Percentiles rank a stretch among this genome's conserved stretches.
Evolutionary conservation across 2,329 filamentous ascomycete species (phyloP).

Genomic region (Monosporascus sp.): DNA sequence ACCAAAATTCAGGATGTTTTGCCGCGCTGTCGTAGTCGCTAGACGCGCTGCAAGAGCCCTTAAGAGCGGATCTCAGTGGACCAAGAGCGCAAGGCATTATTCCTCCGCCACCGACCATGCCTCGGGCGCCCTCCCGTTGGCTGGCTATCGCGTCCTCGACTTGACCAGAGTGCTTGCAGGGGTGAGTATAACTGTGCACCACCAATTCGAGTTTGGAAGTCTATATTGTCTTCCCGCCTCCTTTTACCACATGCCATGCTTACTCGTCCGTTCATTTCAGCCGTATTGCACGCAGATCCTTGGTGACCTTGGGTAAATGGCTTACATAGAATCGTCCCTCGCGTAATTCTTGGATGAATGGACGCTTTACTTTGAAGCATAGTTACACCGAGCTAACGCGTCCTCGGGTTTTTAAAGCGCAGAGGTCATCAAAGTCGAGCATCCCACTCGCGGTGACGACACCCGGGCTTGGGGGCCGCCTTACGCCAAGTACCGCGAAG

Average conservation of each 20-base stretch:
- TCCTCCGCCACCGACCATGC: slow-evolving; percentile 23
- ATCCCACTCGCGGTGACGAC: slow-evolving; percentile 85
- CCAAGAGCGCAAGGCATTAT: slow-evolving; percentile 13
- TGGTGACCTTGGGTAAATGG: slow-evolving; percentile 81
- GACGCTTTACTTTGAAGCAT: background rate
- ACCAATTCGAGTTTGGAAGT: too few species aligned
- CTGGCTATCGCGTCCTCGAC: slow-evolving; percentile 84
- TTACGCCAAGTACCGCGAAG: slow-evolving; percentile 71
- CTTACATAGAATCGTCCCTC: too few species aligned
- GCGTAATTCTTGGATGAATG: background rate
- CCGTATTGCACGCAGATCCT: slow-evolving; percentile 97
- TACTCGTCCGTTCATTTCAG: slow-evolving; percentile 39
- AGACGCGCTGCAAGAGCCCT: slow-evolving; percentile 4
- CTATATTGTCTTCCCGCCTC: slow-evolving; percentile 1
- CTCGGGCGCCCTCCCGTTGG: slow-evolving; percentile 55
- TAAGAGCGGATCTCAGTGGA: slow-evolving; percentile 5
- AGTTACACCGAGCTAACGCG: slow-evolving; percentile 6
- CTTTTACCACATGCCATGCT: slow-evolving; percentile 10
- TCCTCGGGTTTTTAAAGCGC: slow-evolving; percentile 54
- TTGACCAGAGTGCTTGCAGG: slow-evolving; percentile 96
- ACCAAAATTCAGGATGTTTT: background rate
- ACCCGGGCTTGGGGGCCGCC: slow-evolving; percentile 95
- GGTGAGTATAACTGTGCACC: slow-evolving; percentile 48
- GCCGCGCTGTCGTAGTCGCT: slow-evolving; percentile 9
- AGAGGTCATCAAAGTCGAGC: slow-evolving; percentile 96